Conservation (phyloP, 768 basidiomycete genomes). For the Tulasnella sp. region DNA sequence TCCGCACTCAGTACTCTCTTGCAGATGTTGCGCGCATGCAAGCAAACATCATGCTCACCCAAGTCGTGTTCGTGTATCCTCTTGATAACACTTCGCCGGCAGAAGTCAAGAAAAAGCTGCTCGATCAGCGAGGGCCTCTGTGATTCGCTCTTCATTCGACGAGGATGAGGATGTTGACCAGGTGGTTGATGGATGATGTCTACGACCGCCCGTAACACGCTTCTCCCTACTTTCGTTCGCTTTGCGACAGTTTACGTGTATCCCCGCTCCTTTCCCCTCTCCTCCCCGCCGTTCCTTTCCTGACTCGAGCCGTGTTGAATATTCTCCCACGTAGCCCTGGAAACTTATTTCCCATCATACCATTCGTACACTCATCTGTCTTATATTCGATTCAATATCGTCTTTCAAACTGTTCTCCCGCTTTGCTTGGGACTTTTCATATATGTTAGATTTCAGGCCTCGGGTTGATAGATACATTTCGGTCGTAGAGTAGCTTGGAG, state of each 20-base stretch:
- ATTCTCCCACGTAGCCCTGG: not conserved
- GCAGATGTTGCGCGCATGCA: conserved; percentile 45
- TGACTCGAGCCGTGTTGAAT: not conserved
- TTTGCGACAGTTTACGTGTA: not conserved
- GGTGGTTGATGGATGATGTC: conserved; percentile 41
- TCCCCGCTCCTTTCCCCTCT: not conserved
- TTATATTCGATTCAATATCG: not conserved
- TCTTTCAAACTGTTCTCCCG: not conserved
- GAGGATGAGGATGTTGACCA: conserved; percentile 44
- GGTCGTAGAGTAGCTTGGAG: not conserved
- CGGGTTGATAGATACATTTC: not conserved
- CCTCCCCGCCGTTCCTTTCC: not conserved
- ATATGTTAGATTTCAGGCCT: not conserved
- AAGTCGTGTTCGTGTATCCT: conserved; percentile 48
- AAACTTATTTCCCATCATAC: not conserved
- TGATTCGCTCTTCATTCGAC: conserved; percentile 47
- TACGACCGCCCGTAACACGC: conserved; percentile 27
- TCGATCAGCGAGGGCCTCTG: conserved; percentile 44
- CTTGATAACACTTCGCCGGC: conserved; percentile 43
- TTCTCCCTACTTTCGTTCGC: not conserved
- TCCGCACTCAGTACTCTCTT: conserved; percentile 42
- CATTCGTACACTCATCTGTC: not conserved
- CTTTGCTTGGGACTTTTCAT: not conserved
- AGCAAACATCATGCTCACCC: conserved; percentile 45
- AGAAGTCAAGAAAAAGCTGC: conserved; percentile 40